Evolutionary conservation across 2,329 filamentous ascomycete genomes (phyloP).

Genomic region (Pestalotiopsis fici): DNA sequence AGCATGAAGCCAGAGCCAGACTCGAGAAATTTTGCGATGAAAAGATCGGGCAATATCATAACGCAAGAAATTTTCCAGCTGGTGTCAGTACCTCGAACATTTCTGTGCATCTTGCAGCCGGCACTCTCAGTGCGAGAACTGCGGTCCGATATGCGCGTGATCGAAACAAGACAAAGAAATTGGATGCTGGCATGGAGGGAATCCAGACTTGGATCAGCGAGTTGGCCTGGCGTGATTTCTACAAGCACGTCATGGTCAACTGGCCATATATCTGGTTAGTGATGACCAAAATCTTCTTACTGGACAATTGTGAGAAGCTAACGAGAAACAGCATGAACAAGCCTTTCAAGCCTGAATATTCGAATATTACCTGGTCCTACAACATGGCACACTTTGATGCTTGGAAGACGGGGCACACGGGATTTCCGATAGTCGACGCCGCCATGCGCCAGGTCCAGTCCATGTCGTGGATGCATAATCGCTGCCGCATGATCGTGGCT

Average conservation of each 20-base stretch:
- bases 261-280: conserved; percentile 80
- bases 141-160: conserved; percentile 63
- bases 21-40: conserved; percentile 69
- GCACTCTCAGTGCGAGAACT: conserved; percentile 68
- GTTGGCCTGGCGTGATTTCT: conserved; percentile 86
- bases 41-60: conserved; percentile 62
- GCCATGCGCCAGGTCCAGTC: conserved; percentile 77
- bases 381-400: conserved; percentile 66
- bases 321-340: conserved; percentile 54
- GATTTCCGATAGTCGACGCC: conserved; percentile 82
- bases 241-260: conserved; percentile 79
- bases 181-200: conserved; percentile 67
- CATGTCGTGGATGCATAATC: conserved; percentile 81
- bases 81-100: conserved; percentile 66
- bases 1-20: conserved; percentile 67
- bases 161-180: conserved; percentile 50
- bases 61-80: conserved; percentile 66
- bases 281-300: conserved; percentile 7
- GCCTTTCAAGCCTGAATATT: conserved; percentile 77
- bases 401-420: conserved; percentile 76
- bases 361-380: conserved; percentile 82
- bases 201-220: conserved; percentile 78
- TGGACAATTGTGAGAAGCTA: not conserved
- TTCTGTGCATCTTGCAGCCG: conserved; percentile 70
- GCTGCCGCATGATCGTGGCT: conserved; percentile 80